Evolutionary conservation across 768 basidiomycete species (phyloP).

Genomic region (Coprinopsis sp.): DNA sequence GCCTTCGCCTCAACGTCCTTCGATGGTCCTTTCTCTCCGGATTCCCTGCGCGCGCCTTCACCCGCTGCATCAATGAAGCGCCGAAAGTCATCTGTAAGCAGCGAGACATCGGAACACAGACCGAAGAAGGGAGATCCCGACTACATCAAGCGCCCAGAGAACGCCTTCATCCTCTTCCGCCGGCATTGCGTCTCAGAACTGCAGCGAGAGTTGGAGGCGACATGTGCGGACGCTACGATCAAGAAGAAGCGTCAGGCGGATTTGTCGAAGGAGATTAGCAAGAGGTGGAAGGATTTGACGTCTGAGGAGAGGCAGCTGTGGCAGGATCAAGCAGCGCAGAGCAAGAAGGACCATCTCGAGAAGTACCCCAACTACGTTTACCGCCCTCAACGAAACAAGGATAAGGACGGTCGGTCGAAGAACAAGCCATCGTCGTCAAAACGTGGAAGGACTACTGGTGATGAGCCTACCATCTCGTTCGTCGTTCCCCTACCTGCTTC

Average conservation of each 20-base stretch:
- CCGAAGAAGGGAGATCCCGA: constrained; percentile 75
- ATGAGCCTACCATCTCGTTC: constrained; percentile 31
- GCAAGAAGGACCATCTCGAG: constrained; percentile 74
- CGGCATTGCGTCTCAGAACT: constrained; percentile 74
- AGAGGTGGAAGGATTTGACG: constrained; percentile 70
- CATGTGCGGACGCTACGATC: constrained; percentile 34
- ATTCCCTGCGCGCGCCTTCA: constrained; percentile 36
- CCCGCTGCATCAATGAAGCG: constrained; percentile 41
- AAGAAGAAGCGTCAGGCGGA: constrained; percentile 73
- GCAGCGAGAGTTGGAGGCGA: constrained; percentile 51
- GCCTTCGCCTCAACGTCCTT: constrained; percentile 20
- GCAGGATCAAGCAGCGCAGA: constrained; percentile 74
- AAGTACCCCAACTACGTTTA: constrained; percentile 77
- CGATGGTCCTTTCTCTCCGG: constrained; percentile 40
- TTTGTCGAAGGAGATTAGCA: constrained; percentile 77
- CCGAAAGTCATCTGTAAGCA: constrained; percentile 46
- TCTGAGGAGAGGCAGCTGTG: constrained; percentile 65
- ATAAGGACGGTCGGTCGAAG: constrained; percentile 48
- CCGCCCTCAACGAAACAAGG: constrained; percentile 62
- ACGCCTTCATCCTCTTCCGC: constrained; percentile 82
- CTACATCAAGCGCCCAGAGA: constrained; percentile 81
- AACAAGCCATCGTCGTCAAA: constrained; percentile 33
- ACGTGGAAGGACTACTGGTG: constrained; percentile 25
- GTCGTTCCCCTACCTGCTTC: constrained; percentile 32
- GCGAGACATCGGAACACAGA: constrained; percentile 46